Conservation (phyloP, 805 yeast genomes). For the Priceomyces medius region DNA sequence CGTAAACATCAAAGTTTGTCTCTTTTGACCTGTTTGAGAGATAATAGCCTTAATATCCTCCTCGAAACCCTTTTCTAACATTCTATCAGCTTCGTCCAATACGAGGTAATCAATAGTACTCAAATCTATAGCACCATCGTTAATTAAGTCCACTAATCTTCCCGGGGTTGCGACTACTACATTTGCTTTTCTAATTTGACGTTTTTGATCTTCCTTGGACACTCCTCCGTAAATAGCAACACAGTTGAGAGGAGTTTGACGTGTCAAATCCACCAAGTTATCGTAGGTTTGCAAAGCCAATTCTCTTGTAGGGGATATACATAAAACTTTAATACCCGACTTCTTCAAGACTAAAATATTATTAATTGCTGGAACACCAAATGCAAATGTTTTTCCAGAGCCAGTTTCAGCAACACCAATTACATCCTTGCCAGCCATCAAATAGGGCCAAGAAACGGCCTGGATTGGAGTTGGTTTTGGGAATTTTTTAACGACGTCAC, state of each 20-base stretch:
- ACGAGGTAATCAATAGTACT: slow-evolving; percentile 72
- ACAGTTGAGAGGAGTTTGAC: slow-evolving; percentile 60
- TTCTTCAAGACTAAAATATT: slow-evolving; percentile 50
- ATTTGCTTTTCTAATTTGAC: slow-evolving; percentile 61
- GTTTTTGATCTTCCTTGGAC: slow-evolving; percentile 87
- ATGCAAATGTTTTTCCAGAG: slow-evolving; percentile 95
- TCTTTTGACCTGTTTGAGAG: slow-evolving; percentile 49
- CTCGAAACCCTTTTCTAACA: slow-evolving; percentile 98
- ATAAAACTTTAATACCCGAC: slow-evolving; percentile 68
- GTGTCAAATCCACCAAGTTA: slow-evolving; percentile 67
- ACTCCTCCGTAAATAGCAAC: slow-evolving; percentile 97
- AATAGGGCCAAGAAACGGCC: slow-evolving; percentile 90
- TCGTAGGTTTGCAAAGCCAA: slow-evolving; percentile 92
- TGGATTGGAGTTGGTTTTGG: slow-evolving; percentile 96
- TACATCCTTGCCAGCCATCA: slow-evolving; percentile 76
- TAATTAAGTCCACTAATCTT: slow-evolving; percentile 82
- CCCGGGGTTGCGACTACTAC: slow-evolving; percentile 99
- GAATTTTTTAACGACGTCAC: slow-evolving; percentile 63
- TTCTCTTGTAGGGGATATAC: slow-evolving; percentile 96
- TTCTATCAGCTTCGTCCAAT: slow-evolving; percentile 97
- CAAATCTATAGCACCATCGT: slow-evolving; percentile 80
- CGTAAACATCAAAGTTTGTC: slow-evolving; percentile 97
- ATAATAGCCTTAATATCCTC: slow-evolving; percentile 89
- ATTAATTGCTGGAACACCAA: slow-evolving; percentile 94
- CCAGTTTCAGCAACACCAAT: slow-evolving; percentile 99